phyloP scores from a whole-genome alignment of 768 basidiomycete species.

The Thelephora ganbajun region DNA sequence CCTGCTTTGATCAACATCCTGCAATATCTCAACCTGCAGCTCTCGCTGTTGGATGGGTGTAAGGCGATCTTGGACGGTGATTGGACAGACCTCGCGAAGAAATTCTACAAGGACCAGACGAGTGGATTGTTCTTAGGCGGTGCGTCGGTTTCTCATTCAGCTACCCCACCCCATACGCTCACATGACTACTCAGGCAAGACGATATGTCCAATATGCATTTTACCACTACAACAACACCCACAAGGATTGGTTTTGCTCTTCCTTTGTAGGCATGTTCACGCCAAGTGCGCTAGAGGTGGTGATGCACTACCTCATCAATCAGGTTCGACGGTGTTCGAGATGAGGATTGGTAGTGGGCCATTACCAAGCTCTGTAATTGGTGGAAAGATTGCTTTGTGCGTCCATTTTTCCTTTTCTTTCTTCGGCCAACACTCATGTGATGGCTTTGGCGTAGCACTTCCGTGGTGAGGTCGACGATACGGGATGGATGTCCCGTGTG shows the following conservation, averaged over 20 bases:
- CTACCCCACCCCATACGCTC: neutral
- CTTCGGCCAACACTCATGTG: slow-evolving; percentile 5
- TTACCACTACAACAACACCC: slow-evolving; percentile 42
- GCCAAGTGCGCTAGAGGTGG: slow-evolving; percentile 60
- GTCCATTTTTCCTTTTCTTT: slow-evolving; percentile 16
- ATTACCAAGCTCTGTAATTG: slow-evolving; percentile 29
- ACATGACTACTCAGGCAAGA: slow-evolving; percentile 31
- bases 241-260: slow-evolving; percentile 54
- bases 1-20: slow-evolving; percentile 92
- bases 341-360: slow-evolving; percentile 21
- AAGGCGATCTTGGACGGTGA: slow-evolving; percentile 50
- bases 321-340: slow-evolving; percentile 38
- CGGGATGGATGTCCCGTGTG: slow-evolving; percentile 70
- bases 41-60: slow-evolving; percentile 60
- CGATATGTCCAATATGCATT: slow-evolving; percentile 53
- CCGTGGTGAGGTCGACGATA: slow-evolving; percentile 51
- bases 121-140: slow-evolving; percentile 69
- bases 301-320: slow-evolving; percentile 45
- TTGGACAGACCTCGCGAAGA: slow-evolving; percentile 53
- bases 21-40: slow-evolving; percentile 86
- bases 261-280: slow-evolving; percentile 84
- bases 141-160: slow-evolving; percentile 17
- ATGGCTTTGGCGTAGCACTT: slow-evolving; percentile 32
- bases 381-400: slow-evolving; percentile 71
- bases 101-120: slow-evolving; percentile 63